These are phyloP conservation scores for Eucalyptus dawsonii DNA, from an alignment of 345 rosid species.

Conservation along the genomic window DNA sequence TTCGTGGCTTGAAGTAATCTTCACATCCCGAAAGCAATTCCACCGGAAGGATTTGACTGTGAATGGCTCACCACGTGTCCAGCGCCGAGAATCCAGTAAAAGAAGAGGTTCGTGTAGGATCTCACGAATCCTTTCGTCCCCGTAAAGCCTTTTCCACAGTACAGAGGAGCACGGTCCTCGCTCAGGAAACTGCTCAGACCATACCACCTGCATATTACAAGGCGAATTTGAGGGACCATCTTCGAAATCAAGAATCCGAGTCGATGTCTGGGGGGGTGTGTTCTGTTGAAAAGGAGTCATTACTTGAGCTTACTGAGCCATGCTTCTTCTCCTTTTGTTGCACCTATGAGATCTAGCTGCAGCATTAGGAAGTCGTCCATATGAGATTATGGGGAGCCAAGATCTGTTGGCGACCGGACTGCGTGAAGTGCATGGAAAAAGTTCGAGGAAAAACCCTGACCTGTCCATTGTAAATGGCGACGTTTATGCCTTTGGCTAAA, in stretches of 20 bases:
- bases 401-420: background rate
- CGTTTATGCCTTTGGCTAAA: conserved; percentile 11
- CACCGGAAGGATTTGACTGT: background rate
- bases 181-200: conserved; percentile 4
- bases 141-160: background rate
- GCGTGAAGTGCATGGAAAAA: background rate
- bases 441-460: background rate
- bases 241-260: background rate
- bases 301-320: conserved; percentile 33
- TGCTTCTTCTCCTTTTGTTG: conserved; percentile 34
- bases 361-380: background rate
- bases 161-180: conserved; percentile 8
- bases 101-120: background rate
- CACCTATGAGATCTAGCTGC: conserved; percentile 27
- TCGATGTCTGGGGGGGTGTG: background rate
- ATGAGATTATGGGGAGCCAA: background rate
- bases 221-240: background rate
- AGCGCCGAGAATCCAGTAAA: background rate
- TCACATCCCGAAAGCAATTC: background rate
- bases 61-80: background rate
- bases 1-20: background rate
- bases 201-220: conserved; percentile 12
- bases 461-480: conserved; percentile 28
- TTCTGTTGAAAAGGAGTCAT: background rate
- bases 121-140: background rate